These are phyloP conservation scores for Ensete glaucum DNA, from an alignment of 176 grass and related monocot genomes.

Conservation along the genomic window DNA sequence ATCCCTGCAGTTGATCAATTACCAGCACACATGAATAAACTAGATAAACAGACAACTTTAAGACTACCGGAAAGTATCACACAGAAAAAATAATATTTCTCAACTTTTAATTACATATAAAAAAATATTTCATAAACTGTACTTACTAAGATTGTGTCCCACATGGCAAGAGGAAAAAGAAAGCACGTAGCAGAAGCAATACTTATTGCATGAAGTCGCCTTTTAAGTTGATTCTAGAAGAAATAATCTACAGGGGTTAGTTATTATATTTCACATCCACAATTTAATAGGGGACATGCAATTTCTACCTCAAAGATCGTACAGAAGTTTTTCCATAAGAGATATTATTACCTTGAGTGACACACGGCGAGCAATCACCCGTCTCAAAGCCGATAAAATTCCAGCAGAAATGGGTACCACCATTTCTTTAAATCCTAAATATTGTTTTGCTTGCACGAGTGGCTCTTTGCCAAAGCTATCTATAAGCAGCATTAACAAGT, in stretches of 20 bases:
- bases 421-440: conserved; percentile 73
- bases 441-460: conserved; percentile 38
- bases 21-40: conserved; percentile 21
- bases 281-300: too few relatives aligned
- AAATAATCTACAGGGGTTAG: conserved; percentile 20
- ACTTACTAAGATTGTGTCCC: conserved; percentile 96
- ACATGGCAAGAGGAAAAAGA: conserved; percentile 97
- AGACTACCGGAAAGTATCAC: not conserved
- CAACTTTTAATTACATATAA: conserved; percentile 4
- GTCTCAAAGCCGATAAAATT: conserved; percentile 85
- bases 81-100: conserved; percentile 12
- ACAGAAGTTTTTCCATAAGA: not conserved
- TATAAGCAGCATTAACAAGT: conserved; percentile 40
- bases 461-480: conserved; percentile 75
- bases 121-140: not conserved
- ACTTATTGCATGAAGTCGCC: conserved; percentile 86
- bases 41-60: conserved; percentile 3
- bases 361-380: conserved; percentile 85
- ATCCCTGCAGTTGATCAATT: conserved; percentile 48
- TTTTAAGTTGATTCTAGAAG: conserved; percentile 92
- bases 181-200: conserved; percentile 95
- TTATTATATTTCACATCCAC: conserved; percentile 2
- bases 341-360: conserved; percentile 72
- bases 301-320: not conserved
- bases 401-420: conserved; percentile 70